Evolutionary conservation across 2,329 filamentous ascomycete genomes (phyloP), one percentile per base, ranked within the genome.

Genomic region (Aspergillus melleus): DNA sequence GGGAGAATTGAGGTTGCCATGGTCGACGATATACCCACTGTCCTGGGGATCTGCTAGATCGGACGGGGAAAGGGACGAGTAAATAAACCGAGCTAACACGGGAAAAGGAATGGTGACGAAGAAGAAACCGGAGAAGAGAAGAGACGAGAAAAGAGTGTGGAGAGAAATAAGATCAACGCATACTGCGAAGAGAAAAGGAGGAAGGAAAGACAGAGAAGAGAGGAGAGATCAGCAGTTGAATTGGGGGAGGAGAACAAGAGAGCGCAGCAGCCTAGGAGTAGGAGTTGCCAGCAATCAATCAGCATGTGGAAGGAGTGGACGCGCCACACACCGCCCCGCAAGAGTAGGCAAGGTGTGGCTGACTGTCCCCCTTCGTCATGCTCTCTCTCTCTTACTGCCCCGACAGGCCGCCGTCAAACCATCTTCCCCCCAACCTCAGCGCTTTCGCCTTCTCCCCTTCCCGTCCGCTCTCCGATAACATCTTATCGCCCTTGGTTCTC

Each of bases 1-100:
- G 94, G 95, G 58, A 89, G 80, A 57, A 73, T 60, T 56, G 74
- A 67, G 61, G 65, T 64, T 56, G 73, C 66, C 76, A 78, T 78
- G 52, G 64, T 66, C 46, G 54, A 42, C 26, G 47, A 52, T 53
- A 51, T 53, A 49, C 36, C 58, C 57, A 57, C 51, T 29, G 61
- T 39, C 84, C 84, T 30, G 52, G 59, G 42, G 50, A 49, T 55
- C 36, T 60, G 55, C 57, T 49, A 20, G 29, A 56, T 32, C 56
- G n/a, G 32, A 58, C 26, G 32, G 56, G 54, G 32, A 58, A 32
- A 51, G 53, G 42, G 50, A 42, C 36, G 16, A 42, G 36, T 42
- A 42, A 42, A 42, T 42, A 42, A n/a, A 42, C 36, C 14, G 36
- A 42, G 14, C 36, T 16, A 42, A 42, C 14, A 42, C 36, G 36